Conservation (phyloP, 1,284 basidiomycete species). For the Bjerkandera adusta region DNA sequence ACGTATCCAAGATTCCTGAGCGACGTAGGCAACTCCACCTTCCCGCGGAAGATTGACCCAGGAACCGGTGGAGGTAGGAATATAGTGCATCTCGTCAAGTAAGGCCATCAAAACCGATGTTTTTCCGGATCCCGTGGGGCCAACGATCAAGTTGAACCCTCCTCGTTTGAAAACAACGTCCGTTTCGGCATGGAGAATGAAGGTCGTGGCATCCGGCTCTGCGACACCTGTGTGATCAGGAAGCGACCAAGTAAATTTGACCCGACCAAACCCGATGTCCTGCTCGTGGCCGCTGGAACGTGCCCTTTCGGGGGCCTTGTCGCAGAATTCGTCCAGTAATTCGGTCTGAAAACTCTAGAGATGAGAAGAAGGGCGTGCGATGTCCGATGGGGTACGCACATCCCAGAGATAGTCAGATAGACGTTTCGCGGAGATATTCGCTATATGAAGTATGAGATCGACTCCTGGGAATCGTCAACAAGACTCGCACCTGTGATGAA, state of each 20-base stretch:
- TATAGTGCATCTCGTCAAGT: slow-evolving; percentile 38
- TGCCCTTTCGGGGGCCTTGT: slow-evolving; percentile 23
- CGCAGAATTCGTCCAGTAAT: slow-evolving; percentile 44
- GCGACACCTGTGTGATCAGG: slow-evolving; percentile 28
- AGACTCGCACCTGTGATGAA: slow-evolving; percentile 28
- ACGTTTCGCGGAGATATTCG: slow-evolving; percentile 47
- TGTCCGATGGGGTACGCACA: no score
- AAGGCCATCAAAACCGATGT: slow-evolving; percentile 54
- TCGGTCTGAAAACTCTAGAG: slow-evolving; percentile 37
- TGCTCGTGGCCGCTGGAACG: slow-evolving; percentile 8
- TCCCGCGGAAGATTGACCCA: slow-evolving; percentile 65
- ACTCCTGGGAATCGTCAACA: slow-evolving; percentile 11
- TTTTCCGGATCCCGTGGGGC: slow-evolving; percentile 56
- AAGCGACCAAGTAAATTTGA: slow-evolving; percentile 41
- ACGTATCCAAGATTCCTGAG: slow-evolving; percentile 75
- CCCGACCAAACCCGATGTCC: slow-evolving; percentile 40
- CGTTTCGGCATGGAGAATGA: slow-evolving; percentile 46
- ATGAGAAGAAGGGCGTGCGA: no score
- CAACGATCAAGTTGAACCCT: slow-evolving; percentile 61
- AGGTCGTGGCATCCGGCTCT: slow-evolving; percentile 32
- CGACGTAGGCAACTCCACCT: slow-evolving; percentile 68
- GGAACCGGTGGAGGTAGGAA: slow-evolving; percentile 46
- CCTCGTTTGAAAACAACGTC: slow-evolving; percentile 59
- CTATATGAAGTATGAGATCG: slow-evolving; percentile 17
- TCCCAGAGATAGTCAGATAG: slow-evolving; percentile 44